Percentiles rank a stretch among this genome's conserved stretches.
phyloP scores from a whole-genome alignment of 495 filamentous ascomycete genomes.

The Recurvomyces mirabilis region DNA sequence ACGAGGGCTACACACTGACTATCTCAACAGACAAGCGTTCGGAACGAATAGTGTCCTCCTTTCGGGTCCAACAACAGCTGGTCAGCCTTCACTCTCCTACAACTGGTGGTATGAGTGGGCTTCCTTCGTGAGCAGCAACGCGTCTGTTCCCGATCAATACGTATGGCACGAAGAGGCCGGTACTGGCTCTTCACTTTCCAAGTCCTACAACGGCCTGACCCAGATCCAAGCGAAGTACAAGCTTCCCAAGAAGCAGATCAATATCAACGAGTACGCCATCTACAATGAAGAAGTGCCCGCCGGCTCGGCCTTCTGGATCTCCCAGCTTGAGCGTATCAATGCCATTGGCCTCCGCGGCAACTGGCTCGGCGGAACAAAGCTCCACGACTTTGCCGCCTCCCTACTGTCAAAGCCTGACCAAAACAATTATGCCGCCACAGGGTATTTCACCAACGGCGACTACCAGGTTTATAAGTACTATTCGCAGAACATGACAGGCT shows the following conservation, averaged over 20 bases:
- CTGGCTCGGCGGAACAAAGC: conserved; percentile 27
- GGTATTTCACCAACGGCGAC: conserved; percentile 29
- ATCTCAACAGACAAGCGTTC: background rate
- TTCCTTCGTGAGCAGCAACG: conserved; percentile 21
- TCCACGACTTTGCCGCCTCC: conserved; percentile 34
- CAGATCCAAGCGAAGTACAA: conserved; percentile 23
- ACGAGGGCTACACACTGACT: background rate
- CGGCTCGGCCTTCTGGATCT: conserved; percentile 34
- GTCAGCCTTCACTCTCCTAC: conserved; percentile 16
- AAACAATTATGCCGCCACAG: conserved; percentile 20
- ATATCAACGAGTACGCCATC: conserved; percentile 37
- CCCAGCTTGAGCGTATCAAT: conserved; percentile 32
- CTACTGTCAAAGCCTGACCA: conserved; percentile 27
- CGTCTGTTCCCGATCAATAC: conserved; percentile 32
- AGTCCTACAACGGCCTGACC: background rate
- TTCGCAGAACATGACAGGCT: conserved; percentile 31
- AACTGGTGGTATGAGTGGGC: conserved; percentile 30
- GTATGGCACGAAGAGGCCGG: conserved; percentile 28
- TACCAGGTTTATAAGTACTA: conserved; percentile 40
- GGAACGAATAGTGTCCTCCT: conserved; percentile 11
- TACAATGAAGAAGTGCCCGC: conserved; percentile 31
- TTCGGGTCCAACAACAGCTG: conserved; percentile 27
- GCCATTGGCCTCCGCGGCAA: conserved; percentile 34
- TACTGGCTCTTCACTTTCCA: conserved; percentile 25
- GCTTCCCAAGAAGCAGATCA: conserved; percentile 29